phyloP scores from a whole-genome alignment of 2,329 filamentous ascomycete genomes.

The Calycina herbarum region DNA sequence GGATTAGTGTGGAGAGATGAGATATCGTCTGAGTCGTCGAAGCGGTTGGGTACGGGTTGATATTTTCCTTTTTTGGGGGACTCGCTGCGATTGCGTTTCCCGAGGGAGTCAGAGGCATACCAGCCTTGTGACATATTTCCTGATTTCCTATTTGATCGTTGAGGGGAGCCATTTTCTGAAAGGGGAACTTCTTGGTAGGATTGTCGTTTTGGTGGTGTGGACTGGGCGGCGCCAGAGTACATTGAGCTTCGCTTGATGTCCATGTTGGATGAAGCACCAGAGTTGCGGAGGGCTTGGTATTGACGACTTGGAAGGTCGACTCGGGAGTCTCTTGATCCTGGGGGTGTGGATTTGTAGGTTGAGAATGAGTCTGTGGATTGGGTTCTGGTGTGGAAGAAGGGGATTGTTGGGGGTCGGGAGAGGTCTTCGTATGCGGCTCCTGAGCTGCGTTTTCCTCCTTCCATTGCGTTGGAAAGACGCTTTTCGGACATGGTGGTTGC shows the following conservation, averaged over 20 bases:
- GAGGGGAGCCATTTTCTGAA: slow-evolving; percentile 39
- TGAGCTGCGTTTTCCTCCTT: slow-evolving; percentile 44
- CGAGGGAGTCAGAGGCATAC: slow-evolving; percentile 36
- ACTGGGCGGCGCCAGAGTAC: slow-evolving; percentile 13
- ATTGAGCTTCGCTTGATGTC: slow-evolving; percentile 50
- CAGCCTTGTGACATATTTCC: slow-evolving; percentile 26
- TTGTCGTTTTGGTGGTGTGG: slow-evolving; percentile 35
- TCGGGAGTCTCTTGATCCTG: slow-evolving; percentile 54
- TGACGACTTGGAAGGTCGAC: slow-evolving; percentile 56
- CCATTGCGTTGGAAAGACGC: slow-evolving; percentile 52
- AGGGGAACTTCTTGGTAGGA: slow-evolving; percentile 44
- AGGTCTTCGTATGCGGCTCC: slow-evolving; percentile 47
- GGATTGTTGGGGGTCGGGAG: slow-evolving; percentile 57
- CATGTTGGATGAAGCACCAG: slow-evolving; percentile 45
- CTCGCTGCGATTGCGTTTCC: slow-evolving; percentile 31
- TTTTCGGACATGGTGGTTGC: slow-evolving; percentile 53
- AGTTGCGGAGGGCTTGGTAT: slow-evolving; percentile 51
- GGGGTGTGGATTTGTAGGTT: slow-evolving; percentile 52
- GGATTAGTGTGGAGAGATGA: slow-evolving; percentile 48
- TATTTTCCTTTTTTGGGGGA: slow-evolving; percentile 34
- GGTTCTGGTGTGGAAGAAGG: slow-evolving; percentile 77
- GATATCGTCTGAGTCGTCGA: slow-evolving; percentile 39
- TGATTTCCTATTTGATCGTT: slow-evolving; percentile 22
- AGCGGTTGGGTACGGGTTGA: slow-evolving; percentile 41
- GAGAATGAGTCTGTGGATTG: slow-evolving; percentile 59